Percentiles rank a stretch among this genome's conserved stretches.
Evolutionary conservation across 495 filamentous ascomycete species (phyloP).

Genomic region (Aspergillus campestris): DNA sequence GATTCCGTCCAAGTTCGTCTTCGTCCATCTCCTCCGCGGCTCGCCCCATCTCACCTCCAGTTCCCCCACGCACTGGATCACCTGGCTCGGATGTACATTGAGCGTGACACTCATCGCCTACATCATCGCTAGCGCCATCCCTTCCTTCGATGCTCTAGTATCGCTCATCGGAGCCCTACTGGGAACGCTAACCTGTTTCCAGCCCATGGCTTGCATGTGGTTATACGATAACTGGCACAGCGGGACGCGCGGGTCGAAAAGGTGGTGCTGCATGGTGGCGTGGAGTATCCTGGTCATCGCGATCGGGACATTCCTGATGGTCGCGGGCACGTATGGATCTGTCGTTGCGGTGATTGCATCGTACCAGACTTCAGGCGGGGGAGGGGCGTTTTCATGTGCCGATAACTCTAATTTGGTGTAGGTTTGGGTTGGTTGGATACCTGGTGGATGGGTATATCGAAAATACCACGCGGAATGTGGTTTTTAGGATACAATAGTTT

Average conservation of each 20-base stretch:
- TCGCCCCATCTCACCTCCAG: slow-evolving; percentile 49
- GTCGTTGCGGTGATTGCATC: slow-evolving; percentile 40
- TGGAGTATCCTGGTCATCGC: slow-evolving; percentile 9
- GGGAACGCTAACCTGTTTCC: slow-evolving; percentile 33
- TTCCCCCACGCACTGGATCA: slow-evolving; percentile 44
- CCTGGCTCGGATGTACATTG: slow-evolving; percentile 52
- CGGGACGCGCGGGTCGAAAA: slow-evolving; percentile 27
- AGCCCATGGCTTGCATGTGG: slow-evolving; percentile 41
- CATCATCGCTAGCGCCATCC: slow-evolving; percentile 62
- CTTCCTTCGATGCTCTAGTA: slow-evolving; percentile 57
- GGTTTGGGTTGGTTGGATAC: background rate
- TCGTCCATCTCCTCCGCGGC: slow-evolving; percentile 46
- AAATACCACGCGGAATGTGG: too few species aligned
- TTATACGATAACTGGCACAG: slow-evolving; percentile 39
- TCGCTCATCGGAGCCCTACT: slow-evolving; percentile 54
- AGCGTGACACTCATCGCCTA: slow-evolving; percentile 52
- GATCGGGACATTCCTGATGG: slow-evolving; percentile 33
- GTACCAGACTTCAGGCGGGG: slow-evolving; percentile 24
- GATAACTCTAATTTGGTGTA: slow-evolving; percentile 27
- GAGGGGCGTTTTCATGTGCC: slow-evolving; percentile 24
- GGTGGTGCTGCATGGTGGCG: slow-evolving; percentile 11
- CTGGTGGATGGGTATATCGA: too few species aligned
- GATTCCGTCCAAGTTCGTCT: slow-evolving; percentile 49
- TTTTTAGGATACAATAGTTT: too few species aligned
- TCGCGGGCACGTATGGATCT: slow-evolving; percentile 45